phyloP scores from a whole-genome alignment of 2,329 filamentous ascomycete genomes.

The Claviceps citrina region DNA sequence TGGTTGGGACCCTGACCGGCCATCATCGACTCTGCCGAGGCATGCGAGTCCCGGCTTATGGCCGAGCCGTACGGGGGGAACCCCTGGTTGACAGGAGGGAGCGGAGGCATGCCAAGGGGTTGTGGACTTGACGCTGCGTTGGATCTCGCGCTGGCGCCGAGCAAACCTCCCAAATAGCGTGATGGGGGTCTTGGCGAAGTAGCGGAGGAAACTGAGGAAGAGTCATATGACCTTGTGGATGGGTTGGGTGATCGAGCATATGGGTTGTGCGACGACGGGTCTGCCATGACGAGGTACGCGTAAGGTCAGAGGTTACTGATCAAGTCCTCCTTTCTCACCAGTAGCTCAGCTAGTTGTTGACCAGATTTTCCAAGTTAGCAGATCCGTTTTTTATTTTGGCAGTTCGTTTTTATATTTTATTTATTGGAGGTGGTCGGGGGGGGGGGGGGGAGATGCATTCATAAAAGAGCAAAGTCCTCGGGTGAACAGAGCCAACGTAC shows the following conservation, averaged over 20 bases:
- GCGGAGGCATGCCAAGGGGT: slow-evolving; percentile 36
- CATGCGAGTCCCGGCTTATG: slow-evolving; percentile 44
- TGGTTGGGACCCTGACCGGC: slow-evolving; percentile 33
- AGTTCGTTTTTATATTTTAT: background rate
- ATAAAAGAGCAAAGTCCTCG: background rate
- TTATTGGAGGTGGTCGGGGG: too few species aligned
- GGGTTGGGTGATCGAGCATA: slow-evolving; percentile 47
- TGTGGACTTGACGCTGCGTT: slow-evolving; percentile 34
- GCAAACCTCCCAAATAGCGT: slow-evolving; percentile 35
- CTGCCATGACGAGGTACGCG: slow-evolving; percentile 30
- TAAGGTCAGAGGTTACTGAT: slow-evolving; percentile 1
- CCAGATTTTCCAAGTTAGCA: background rate
- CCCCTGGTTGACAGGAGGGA: slow-evolving; percentile 31
- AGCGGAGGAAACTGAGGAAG: slow-evolving; percentile 46
- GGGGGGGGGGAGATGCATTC: too few species aligned
- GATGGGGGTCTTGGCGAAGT: slow-evolving; percentile 41
- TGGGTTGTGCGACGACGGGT: slow-evolving; percentile 36
- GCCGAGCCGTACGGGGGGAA: slow-evolving; percentile 39
- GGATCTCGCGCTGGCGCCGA: slow-evolving; percentile 35
- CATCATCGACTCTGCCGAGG: slow-evolving; percentile 41
- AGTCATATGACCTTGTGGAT: slow-evolving; percentile 47
- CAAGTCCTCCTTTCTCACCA: background rate
- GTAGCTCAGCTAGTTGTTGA: background rate
- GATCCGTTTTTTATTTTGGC: background rate
- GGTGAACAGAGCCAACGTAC: background rate